phyloP scores from a whole-genome alignment of 352 stramenopile genomes.

The Phytophthora foliorum region DNA sequence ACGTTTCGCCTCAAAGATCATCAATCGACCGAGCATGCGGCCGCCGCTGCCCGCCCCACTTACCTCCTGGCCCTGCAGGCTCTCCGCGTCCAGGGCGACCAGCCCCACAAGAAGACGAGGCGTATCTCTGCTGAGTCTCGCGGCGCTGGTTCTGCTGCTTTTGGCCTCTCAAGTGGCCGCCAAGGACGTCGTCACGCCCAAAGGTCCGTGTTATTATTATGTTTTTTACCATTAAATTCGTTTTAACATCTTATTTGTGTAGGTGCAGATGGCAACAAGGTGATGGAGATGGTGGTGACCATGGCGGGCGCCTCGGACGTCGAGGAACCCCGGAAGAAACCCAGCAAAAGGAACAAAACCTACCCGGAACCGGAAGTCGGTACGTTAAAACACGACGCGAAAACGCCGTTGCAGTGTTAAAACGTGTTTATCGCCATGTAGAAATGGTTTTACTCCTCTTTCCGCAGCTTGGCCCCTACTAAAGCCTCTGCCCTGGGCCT shows the following conservation, averaged over 20 bases:
- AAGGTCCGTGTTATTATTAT: conserved; percentile 30
- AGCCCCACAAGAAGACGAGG: neutral
- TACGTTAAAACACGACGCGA: conserved; percentile 26
- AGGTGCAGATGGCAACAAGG: conserved; percentile 6
- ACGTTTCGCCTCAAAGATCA: conserved; percentile 17
- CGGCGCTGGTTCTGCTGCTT: conserved; percentile 14
- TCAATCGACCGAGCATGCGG: conserved; percentile 22
- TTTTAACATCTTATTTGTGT: conserved; percentile 2
- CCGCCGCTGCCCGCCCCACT: conserved; percentile 9
- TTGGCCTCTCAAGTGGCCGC: conserved; percentile 6
- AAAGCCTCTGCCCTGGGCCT: conserved; percentile 11
- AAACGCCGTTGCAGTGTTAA: conserved; percentile 17
- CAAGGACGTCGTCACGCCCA: conserved; percentile 33
- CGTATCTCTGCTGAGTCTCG: conserved; percentile 1
- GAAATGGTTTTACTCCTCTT: neutral
- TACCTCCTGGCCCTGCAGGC: neutral
- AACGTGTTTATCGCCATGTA: neutral
- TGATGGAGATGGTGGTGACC: conserved; percentile 30
- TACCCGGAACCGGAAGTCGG: conserved; percentile 46
- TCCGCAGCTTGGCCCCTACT: conserved; percentile 14
- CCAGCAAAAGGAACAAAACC: conserved; percentile 38
- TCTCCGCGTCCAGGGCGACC: neutral
- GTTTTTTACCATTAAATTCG: conserved; percentile 1
- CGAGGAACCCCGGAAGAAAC: conserved; percentile 21
- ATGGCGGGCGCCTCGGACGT: conserved; percentile 11